Evolutionary conservation across 352 stramenopile genomes (phyloP).

Genomic region (Globisporangium takayamanum): DNA sequence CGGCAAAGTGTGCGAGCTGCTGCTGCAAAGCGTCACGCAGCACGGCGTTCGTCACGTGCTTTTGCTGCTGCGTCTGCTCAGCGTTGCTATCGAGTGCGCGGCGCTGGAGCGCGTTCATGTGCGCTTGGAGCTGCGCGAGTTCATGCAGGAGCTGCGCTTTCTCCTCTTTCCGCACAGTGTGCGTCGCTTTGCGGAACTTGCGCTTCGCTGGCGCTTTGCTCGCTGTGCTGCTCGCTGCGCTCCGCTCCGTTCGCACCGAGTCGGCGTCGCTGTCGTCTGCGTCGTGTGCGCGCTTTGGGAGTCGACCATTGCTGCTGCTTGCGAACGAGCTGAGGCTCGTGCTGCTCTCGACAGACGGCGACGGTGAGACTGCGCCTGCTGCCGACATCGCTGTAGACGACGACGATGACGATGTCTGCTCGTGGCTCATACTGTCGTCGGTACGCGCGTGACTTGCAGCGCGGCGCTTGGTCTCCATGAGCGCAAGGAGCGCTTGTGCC

Average conservation of each 20-base stretch:
- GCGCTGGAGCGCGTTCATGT: conserved; percentile 31
- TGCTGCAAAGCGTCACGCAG: conserved; percentile 21
- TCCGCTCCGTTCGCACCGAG: conserved; percentile 3
- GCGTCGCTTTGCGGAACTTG: conserved; percentile 15
- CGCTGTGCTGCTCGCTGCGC: not conserved
- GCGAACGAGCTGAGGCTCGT: not conserved
- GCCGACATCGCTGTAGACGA: not conserved
- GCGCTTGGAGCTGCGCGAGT: conserved; percentile 22
- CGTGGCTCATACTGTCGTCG: too few species aligned
- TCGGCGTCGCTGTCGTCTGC: conserved; percentile 3
- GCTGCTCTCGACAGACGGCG: conserved; percentile 2
- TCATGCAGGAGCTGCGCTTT: conserved; percentile 23
- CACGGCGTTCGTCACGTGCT: conserved; percentile 11
- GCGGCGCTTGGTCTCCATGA: conserved; percentile 7
- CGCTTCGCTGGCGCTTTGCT: conserved; percentile 6
- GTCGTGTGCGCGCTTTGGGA: not conserved
- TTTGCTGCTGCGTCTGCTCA: conserved; percentile 8
- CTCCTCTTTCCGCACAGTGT: conserved; percentile 27
- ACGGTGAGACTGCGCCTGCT: not conserved
- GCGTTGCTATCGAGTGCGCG: conserved; percentile 10
- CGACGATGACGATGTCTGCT: too few species aligned
- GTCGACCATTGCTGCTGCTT: not conserved
- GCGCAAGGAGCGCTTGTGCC: conserved; percentile 11
- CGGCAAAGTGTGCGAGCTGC: conserved; percentile 22
- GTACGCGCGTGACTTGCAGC: too few species aligned